phyloP scores from a whole-genome alignment of 2,329 filamentous ascomycete genomes.

The Xenosphaeropsis pyriputrescens region DNA sequence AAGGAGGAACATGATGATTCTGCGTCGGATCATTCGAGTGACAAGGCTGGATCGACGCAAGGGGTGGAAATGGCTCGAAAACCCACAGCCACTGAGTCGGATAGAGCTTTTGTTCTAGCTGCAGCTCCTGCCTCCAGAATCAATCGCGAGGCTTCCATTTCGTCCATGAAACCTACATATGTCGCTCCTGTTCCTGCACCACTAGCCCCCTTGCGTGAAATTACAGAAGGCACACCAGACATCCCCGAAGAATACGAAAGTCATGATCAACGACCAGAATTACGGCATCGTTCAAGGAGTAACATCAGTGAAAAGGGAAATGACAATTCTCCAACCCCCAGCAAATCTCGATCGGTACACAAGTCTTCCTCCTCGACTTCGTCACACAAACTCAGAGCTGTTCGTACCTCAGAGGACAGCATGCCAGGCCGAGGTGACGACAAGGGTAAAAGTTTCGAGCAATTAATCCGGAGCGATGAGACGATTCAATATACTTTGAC shows the following conservation, averaged over 20 bases:
- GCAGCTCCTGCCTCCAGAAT: constrained; percentile 11
- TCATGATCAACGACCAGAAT: no score
- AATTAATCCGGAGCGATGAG: constrained; percentile 68
- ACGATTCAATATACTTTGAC: constrained; percentile 75
- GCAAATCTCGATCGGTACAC: constrained; percentile 4
- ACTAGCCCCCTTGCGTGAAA: constrained; percentile 18
- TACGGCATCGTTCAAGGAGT: no score
- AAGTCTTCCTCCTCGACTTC: constrained; percentile 27
- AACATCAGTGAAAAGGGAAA: neutral
- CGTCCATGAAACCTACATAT: constrained; percentile 1
- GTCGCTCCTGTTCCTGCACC: constrained; percentile 12
- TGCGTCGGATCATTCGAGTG: no score
- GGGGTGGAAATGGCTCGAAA: constrained; percentile 6
- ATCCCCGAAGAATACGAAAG: no score
- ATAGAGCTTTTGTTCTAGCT: constrained; percentile 9
- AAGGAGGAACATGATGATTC: no score
- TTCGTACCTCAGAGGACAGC: constrained; percentile 44
- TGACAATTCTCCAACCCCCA: constrained; percentile 3
- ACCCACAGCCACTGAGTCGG: constrained; percentile 1
- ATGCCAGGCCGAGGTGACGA: constrained; percentile 33
- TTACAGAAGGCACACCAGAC: constrained; percentile 16
- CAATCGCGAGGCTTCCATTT: constrained; percentile 1
- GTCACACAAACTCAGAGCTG: constrained; percentile 30
- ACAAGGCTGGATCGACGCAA: constrained; percentile 8
- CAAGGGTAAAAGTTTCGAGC: constrained; percentile 57